Conservation (phyloP, 345 rosid genomes). For the Eucalyptus pauciflora region DNA sequence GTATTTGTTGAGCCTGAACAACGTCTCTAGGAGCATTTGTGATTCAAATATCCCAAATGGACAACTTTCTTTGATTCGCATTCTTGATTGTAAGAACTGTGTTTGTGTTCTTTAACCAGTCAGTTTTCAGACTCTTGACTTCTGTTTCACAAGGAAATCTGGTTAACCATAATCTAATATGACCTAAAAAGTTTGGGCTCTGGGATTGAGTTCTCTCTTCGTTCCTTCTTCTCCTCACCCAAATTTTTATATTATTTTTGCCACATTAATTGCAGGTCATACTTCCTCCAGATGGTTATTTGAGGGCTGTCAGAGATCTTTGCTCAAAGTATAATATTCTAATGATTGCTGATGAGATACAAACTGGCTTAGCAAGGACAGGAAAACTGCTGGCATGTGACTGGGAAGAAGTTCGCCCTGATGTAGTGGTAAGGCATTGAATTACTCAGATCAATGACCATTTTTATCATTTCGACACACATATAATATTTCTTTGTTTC, state of each 20-base stretch:
- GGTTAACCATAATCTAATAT: not conserved
- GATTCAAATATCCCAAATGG: not conserved
- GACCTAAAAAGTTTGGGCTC: not conserved
- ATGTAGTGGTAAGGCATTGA: slow-evolving; percentile 58
- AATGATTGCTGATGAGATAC: slow-evolving; percentile 97
- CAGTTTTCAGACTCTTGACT: not conserved
- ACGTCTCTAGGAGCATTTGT: not conserved
- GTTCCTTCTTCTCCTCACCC: not conserved
- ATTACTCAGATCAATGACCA: not conserved
- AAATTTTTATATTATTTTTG: not conserved
- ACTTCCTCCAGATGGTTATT: slow-evolving; percentile 80
- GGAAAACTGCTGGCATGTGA: slow-evolving; percentile 94
- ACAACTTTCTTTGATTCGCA: not conserved
- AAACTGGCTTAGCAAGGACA: slow-evolving; percentile 82
- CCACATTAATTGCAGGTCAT: slow-evolving; percentile 37
- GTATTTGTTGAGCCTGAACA: not conserved
- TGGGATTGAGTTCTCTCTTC: not conserved
- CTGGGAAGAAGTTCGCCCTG: slow-evolving; percentile 90
- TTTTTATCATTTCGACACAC: not conserved
- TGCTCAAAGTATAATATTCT: slow-evolving; percentile 68
- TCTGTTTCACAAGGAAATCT: not conserved
- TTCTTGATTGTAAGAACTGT: not conserved
- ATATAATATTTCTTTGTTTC: not conserved
- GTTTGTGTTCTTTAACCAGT: not conserved
- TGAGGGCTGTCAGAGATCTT: slow-evolving; percentile 74